Base-by-base conservation (phyloP, 192 early-diverging fungal genomes). In the Podila horticola region DNA sequence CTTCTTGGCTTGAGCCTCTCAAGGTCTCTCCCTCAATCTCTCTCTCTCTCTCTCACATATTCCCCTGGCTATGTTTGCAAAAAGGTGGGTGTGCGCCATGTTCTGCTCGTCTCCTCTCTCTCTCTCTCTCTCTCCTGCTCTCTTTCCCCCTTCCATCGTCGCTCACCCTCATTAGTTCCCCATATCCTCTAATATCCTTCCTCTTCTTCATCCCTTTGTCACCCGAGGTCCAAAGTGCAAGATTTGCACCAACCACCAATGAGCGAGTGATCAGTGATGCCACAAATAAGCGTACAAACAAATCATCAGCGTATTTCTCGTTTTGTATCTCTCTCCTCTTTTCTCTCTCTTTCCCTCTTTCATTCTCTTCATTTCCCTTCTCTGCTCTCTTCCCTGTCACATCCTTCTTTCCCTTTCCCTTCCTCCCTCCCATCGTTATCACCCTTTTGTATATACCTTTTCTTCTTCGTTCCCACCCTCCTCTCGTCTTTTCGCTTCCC, bases 271-370 rank as follows among this genome's bases (percentile, higher is more conserved):
- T 11, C 22, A 49, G 17, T 19, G 5, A 41, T 38, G 41, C 48
- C 41, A 10, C 41, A 24, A 48, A 33, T 49, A 24, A 49, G 29
- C 41, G 11, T 12, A 29, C 38, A 6, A 28, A 50, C n/a, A 48
- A n/a, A n/a, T n/a, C n/a, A n/a, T n/a, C n/a, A n/a, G 29, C 52
- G 48, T 58, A 64, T 55, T 55, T 20, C 64, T 71, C 48, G 15
- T 49, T 31, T 62, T 61, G 26, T 29, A 30, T 63, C 61, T 20
- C 33, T 41, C 45, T 45, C 45, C 45, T 50, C 65, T 17, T 48
- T 17, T 31, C 17, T 28, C 50, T 34, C 33, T 20, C 20, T 34
- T 34, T 51, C 58, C 49, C 22, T 22, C 55, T 51, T 45, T 69
- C 20, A 50, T 36, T 33, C n/a, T 28, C 48, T 41, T 20, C 41